Evolutionary conservation across 257 asterid species (phyloP).

Genomic region (Linderniella brevidens): DNA sequence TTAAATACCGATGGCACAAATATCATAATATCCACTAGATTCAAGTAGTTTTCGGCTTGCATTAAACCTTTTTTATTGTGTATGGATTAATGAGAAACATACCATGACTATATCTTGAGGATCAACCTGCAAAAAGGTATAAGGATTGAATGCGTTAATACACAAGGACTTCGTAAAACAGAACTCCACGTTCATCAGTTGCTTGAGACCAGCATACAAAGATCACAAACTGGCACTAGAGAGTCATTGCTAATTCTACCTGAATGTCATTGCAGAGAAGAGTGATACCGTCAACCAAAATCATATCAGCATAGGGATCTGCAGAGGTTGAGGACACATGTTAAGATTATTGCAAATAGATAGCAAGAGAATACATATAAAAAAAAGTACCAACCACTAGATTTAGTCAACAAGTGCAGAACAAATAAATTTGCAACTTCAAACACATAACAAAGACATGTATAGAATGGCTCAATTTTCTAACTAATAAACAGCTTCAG

Average conservation of each 20-base stretch:
- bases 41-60: no score
- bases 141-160: no score
- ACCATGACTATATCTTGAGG: conserved; percentile 96
- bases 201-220: neutral
- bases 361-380: conserved; percentile 3
- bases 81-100: conserved; percentile 19
- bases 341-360: conserved; percentile 10
- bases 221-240: neutral
- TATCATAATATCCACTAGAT: no score
- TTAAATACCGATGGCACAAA: no score
- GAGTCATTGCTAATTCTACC: conserved; percentile 17
- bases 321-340: conserved; percentile 11
- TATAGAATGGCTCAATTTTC: no score
- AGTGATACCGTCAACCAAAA: conserved; percentile 51
- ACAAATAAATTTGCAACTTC: no score
- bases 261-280: conserved; percentile 42
- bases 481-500: no score
- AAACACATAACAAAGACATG: no score
- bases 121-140: conserved; percentile 52
- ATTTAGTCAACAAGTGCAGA: no score
- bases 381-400: no score
- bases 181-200: conserved; percentile 7
- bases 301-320: conserved; percentile 53
- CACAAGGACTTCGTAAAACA: neutral
- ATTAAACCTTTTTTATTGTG: neutral